Evolutionary conservation across 768 basidiomycete species (phyloP).

Genomic region (Vararia minispora): DNA sequence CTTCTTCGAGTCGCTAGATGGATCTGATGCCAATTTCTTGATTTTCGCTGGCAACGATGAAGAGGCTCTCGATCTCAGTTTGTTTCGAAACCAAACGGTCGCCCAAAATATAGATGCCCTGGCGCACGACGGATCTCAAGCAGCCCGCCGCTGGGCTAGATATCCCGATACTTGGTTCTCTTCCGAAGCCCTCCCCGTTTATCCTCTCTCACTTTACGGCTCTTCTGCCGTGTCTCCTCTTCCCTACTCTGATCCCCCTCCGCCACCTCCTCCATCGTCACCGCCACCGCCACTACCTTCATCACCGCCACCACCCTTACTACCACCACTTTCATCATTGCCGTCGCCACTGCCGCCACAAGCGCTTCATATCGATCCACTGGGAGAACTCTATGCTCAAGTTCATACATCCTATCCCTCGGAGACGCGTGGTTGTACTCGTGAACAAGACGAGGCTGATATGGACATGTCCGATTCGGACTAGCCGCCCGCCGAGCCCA

Average conservation of each 20-base stretch:
- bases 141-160: conserved; percentile 42
- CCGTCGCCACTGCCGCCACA: no score
- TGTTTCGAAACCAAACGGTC: background rate
- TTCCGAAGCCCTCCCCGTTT: conserved; percentile 41
- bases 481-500: background rate
- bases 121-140: background rate
- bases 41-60: conserved; percentile 10
- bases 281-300: conserved; percentile 5
- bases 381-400: no score
- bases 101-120: conserved; percentile 1
- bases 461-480: conserved; percentile 26
- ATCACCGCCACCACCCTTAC: background rate
- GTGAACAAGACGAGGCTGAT: conserved; percentile 16
- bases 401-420: conserved; percentile 5
- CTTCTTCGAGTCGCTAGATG: conserved; percentile 4
- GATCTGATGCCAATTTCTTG: conserved; percentile 4
- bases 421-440: conserved; percentile 1
- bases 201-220: conserved; percentile 23
- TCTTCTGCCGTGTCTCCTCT: background rate
- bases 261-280: conserved; percentile 6
- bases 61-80: conserved; percentile 8
- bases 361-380: no score
- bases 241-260: background rate
- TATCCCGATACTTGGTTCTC: conserved; percentile 54
- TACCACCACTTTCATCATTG: no score